Evolutionary conservation across 768 basidiomycete species (phyloP).

Genomic region (Amanita fuliginea): DNA sequence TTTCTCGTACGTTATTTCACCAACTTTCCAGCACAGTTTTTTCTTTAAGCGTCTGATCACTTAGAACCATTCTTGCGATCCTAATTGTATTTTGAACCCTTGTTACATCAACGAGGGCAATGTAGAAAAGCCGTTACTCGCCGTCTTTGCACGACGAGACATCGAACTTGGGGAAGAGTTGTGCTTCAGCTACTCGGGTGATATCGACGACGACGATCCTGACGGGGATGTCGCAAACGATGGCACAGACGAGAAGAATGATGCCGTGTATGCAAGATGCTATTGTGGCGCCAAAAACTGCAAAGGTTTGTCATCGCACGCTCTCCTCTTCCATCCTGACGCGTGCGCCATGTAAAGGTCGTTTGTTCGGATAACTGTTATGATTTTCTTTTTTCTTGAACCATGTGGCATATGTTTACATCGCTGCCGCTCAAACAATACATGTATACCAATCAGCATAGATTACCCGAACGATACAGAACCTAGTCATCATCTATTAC

Average conservation of each 20-base stretch:
- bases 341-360: neutral
- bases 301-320: constrained; percentile 22
- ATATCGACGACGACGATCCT: constrained; percentile 3
- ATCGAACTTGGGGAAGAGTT: constrained; percentile 61
- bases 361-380: neutral
- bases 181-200: constrained; percentile 67
- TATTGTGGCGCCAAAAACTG: constrained; percentile 43
- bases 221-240: neutral
- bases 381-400: too few species aligned
- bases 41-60: neutral
- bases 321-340: neutral
- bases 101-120: constrained; percentile 75
- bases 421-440: neutral
- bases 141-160: constrained; percentile 56
- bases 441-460: neutral
- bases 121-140: constrained; percentile 54
- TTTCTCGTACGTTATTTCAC: constrained; percentile 49
- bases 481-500: constrained; percentile 12
- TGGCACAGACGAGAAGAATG: constrained; percentile 13
- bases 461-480: neutral
- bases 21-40: neutral
- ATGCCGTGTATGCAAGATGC: constrained; percentile 37
- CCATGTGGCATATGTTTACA: too few species aligned
- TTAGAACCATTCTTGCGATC: constrained; percentile 89
- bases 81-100: constrained; percentile 64